A percentile compares a stretch with the other conserved stretches of the same genome.
phyloP scores from a whole-genome alignment of 768 basidiomycete species.

The Termitomyces sp. region DNA sequence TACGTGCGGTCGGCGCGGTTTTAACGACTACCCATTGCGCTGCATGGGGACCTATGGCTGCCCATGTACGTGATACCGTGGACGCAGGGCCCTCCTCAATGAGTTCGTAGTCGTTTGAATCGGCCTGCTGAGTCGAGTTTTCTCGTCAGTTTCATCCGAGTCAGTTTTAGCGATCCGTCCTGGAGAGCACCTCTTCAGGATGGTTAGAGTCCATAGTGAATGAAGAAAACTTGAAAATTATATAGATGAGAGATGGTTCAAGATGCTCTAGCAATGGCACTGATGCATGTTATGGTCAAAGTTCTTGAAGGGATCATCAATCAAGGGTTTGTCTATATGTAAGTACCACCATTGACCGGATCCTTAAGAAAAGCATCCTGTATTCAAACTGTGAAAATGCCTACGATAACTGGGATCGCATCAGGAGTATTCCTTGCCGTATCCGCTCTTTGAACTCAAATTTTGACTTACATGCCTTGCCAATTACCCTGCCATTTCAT shows the following conservation, averaged over 20 bases:
- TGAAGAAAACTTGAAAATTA: background rate
- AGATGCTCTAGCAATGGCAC: background rate
- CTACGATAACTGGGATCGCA: too few species aligned
- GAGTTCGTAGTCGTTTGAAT: constrained; percentile 30
- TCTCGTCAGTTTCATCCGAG: background rate
- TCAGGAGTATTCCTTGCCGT: too few species aligned
- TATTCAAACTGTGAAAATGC: too few species aligned
- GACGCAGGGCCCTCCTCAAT: constrained; percentile 47
- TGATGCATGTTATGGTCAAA: background rate
- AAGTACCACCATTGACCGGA: too few species aligned
- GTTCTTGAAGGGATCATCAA: background rate
- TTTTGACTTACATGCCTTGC: too few species aligned
- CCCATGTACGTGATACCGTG: constrained; percentile 39
- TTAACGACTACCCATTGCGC: constrained; percentile 53
- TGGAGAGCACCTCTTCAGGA: background rate
- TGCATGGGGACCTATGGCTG: constrained; percentile 28
- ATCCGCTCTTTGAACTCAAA: too few species aligned
- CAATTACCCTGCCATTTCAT: background rate
- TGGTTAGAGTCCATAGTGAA: background rate
- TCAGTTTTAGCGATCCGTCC: background rate
- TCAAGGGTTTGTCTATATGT: too few species aligned
- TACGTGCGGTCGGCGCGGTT: constrained; percentile 42
- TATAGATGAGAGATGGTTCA: background rate
- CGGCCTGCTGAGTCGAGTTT: background rate
- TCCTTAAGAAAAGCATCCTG: too few species aligned